Percentiles rank a stretch among this genome's conserved stretches.
These are phyloP conservation scores for Colletotrichum gigasporum DNA, from an alignment of 2,329 filamentous ascomycete genomes.

Conservation along the genomic window DNA sequence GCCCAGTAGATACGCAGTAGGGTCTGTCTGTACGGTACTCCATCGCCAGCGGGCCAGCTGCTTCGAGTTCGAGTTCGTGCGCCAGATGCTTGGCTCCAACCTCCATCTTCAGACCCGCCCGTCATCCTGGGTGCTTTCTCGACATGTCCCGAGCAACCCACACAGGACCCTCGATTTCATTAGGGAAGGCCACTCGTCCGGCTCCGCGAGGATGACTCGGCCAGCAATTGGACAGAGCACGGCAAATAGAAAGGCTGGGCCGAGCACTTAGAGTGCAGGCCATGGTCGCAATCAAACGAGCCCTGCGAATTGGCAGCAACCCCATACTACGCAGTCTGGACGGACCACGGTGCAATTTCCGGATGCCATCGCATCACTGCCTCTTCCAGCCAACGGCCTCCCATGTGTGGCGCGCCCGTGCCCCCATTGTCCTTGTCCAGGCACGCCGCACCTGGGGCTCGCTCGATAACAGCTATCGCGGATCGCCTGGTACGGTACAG, in stretches of 20 bases:
- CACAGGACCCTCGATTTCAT: conserved; percentile 15
- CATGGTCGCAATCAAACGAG: conserved; percentile 17
- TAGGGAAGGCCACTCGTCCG: not conserved
- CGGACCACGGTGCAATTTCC: conserved; percentile 29
- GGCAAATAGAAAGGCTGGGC: conserved; percentile 8
- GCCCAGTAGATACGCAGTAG: too few relatives aligned
- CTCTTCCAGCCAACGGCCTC: conserved; percentile 26
- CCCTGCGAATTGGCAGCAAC: conserved; percentile 22
- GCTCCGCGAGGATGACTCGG: conserved; percentile 14
- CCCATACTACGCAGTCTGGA: conserved; percentile 13
- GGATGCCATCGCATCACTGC: conserved; percentile 27
- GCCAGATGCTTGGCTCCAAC: conserved; percentile 10
- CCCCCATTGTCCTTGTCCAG: conserved; percentile 35
- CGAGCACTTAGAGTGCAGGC: conserved; percentile 6
- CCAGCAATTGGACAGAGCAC: conserved; percentile 25
- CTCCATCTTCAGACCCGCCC: conserved; percentile 2
- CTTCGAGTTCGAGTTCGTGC: not conserved
- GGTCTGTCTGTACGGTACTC: too few relatives aligned
- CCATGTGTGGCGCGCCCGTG: conserved; percentile 33
- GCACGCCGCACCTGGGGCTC: conserved; percentile 17
- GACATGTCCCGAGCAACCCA: conserved; percentile 1
- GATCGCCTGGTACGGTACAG: not conserved
- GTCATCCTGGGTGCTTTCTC: conserved; percentile 2
- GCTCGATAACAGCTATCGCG: not conserved
- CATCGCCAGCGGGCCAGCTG: not conserved